phyloP scores from a whole-genome alignment of 2,329 filamentous ascomycete species.

The Metarhizium sp. region DNA sequence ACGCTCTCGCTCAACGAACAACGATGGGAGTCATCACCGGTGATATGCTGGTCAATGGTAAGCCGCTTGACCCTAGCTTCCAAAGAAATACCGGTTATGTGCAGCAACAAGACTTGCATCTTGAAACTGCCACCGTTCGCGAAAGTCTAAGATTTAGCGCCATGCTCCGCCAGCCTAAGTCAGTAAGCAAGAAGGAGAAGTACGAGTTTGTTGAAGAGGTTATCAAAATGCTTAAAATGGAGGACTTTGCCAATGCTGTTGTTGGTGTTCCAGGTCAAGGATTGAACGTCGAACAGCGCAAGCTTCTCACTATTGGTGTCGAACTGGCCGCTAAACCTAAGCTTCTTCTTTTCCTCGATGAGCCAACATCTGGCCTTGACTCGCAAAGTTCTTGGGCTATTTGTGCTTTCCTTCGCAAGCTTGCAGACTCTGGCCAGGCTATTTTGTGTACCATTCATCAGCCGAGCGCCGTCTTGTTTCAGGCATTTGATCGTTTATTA shows the following conservation, averaged over 20 bases:
- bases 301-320: constrained; percentile 53
- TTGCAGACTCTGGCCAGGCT: constrained; percentile 45
- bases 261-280: constrained; percentile 54
- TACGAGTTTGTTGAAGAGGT: constrained; percentile 53
- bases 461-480: constrained; percentile 42
- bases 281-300: constrained; percentile 52
- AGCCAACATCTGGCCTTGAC: constrained; percentile 54
- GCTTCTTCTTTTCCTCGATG: constrained; percentile 52
- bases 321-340: constrained; percentile 48
- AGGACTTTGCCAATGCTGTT: constrained; percentile 56
- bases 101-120: constrained; percentile 55
- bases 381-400: constrained; percentile 56
- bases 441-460: constrained; percentile 48
- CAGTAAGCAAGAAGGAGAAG: constrained; percentile 47
- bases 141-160: constrained; percentile 47
- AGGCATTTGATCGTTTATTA: constrained; percentile 49
- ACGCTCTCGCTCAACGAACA: constrained; percentile 37
- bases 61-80: constrained; percentile 44
- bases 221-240: constrained; percentile 57
- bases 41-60: constrained; percentile 57
- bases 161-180: constrained; percentile 46
- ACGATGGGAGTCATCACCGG: constrained; percentile 55
- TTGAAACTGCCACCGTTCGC: constrained; percentile 44
- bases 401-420: constrained; percentile 50
- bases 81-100: constrained; percentile 59